Percentiles rank a stretch among this genome's conserved stretches.
Conservation (phyloP, 108 stramenopile species). For the Cyclotella atomus region DNA sequence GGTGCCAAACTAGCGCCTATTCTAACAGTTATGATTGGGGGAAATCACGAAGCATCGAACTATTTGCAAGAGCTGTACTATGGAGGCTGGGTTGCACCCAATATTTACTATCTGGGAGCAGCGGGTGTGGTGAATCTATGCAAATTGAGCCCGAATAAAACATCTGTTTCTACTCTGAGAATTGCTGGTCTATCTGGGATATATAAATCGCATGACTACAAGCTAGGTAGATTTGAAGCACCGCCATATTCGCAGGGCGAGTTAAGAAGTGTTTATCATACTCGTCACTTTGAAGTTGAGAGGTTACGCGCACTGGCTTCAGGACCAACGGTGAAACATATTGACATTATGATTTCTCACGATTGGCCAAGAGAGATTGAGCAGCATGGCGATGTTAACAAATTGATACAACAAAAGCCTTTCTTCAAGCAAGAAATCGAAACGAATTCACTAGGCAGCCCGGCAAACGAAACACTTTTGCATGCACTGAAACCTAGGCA, state of each 20-base stretch:
- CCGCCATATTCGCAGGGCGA: constrained; percentile 82
- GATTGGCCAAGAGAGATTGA: constrained; percentile 98
- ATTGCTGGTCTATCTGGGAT: constrained; percentile 98
- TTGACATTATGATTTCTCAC: constrained; percentile 93
- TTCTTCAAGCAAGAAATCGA: constrained; percentile 89
- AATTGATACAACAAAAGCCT: constrained; percentile 78
- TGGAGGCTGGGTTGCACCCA: constrained; percentile 99
- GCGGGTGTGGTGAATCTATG: constrained; percentile 83
- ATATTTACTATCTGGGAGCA: constrained; percentile 97
- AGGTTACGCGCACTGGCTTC: constrained; percentile 67
- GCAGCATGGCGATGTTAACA: constrained; percentile 76
- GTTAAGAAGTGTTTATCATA: constrained; percentile 93
- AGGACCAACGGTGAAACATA: neutral
- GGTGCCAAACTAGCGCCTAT: constrained; percentile 90
- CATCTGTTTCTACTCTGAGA: constrained; percentile 72
- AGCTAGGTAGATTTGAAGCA: constrained; percentile 74
- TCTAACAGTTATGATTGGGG: constrained; percentile 96
- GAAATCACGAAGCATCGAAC: constrained; percentile 98
- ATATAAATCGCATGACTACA: constrained; percentile 86
- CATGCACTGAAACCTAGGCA: constrained; percentile 80
- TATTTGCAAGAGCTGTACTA: constrained; percentile 93
- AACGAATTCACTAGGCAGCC: constrained; percentile 90
- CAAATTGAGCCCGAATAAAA: constrained; percentile 15
- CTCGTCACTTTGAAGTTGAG: constrained; percentile 85
- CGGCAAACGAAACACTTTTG: constrained; percentile 84